Evolutionary conservation across 108 stramenopile species (phyloP).

Genomic region (Bacterosira constricta): DNA sequence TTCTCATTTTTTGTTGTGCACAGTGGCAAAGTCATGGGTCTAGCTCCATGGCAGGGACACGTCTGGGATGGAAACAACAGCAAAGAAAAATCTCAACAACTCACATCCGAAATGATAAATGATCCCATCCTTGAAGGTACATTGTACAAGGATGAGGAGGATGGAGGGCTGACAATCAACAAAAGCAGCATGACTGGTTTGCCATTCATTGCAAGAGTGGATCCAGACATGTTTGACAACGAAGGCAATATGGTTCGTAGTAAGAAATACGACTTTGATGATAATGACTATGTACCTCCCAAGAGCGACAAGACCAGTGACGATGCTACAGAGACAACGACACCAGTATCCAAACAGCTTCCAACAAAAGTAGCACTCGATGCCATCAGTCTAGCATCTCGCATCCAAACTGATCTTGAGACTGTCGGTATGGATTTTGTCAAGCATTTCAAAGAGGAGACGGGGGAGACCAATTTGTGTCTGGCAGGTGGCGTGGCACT

Average conservation of each 20-base stretch:
- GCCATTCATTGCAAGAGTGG: constrained; percentile 69
- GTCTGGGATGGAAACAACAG: constrained; percentile 62
- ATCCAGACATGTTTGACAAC: constrained; percentile 79
- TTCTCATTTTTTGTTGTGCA: no score
- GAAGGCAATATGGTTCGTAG: constrained; percentile 59
- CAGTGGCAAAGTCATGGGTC: constrained; percentile 92
- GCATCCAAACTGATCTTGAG: constrained; percentile 87
- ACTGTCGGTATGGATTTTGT: constrained; percentile 85
- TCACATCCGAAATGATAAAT: constrained; percentile 40
- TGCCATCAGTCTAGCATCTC: constrained; percentile 78
- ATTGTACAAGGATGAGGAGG: constrained; percentile 59
- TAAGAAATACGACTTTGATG: constrained; percentile 83
- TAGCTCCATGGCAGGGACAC: constrained; percentile 90
- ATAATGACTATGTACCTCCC: constrained; percentile 45
- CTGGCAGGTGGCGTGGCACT: constrained; percentile 93
- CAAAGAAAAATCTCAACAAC: background rate
- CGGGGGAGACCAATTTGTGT: constrained; percentile 84
- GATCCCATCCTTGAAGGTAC: constrained; percentile 60
- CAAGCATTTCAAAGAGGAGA: constrained; percentile 73
- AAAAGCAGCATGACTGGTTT: constrained; percentile 59
- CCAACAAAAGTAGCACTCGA: constrained; percentile 81
- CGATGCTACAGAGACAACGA: constrained; percentile 13
- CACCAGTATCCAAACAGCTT: constrained; percentile 41
- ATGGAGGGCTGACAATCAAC: constrained; percentile 55
- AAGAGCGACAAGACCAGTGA: background rate